Evolutionary conservation across 805 yeast species (phyloP).

Genomic region (Henningerozyma blattae): DNA sequence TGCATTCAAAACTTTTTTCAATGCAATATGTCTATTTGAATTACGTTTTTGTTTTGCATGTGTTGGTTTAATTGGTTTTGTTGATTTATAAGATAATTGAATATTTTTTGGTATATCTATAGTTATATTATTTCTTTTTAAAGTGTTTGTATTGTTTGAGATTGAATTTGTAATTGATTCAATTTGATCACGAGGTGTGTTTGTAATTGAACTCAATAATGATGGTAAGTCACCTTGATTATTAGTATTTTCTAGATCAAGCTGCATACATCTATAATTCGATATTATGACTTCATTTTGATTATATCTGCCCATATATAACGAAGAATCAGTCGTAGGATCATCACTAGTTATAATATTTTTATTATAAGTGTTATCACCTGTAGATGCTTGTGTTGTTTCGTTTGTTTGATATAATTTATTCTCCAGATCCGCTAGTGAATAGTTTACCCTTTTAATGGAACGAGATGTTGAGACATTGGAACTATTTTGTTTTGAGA

Average conservation of each 20-base stretch:
- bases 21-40: slow-evolving; percentile 20
- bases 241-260: slow-evolving; percentile 20
- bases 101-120: slow-evolving; percentile 22
- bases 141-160: slow-evolving; percentile 4
- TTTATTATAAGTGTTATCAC: too few relatives aligned
- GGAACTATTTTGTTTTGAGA: slow-evolving; percentile 8
- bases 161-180: slow-evolving; percentile 6
- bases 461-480: slow-evolving; percentile 14
- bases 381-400: slow-evolving; percentile 1
- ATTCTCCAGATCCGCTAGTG: slow-evolving; percentile 24
- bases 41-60: slow-evolving; percentile 10
- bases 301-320: slow-evolving; percentile 13
- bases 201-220: slow-evolving; percentile 20
- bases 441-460: slow-evolving; percentile 23
- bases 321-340: slow-evolving; percentile 5
- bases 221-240: slow-evolving; percentile 20
- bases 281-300: slow-evolving; percentile 22
- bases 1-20: slow-evolving; percentile 19
- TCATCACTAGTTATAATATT: slow-evolving; percentile 2
- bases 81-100: slow-evolving; percentile 21
- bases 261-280: slow-evolving; percentile 21
- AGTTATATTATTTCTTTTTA: slow-evolving; percentile 8
- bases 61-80: slow-evolving; percentile 23
- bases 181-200: slow-evolving; percentile 20
- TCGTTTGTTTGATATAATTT: slow-evolving; percentile 12